Evolutionary conservation across 2,329 filamentous ascomycete genomes (phyloP), one percentile per base, ranked within the genome.

Genomic region (Fusarium ramigenum): DNA sequence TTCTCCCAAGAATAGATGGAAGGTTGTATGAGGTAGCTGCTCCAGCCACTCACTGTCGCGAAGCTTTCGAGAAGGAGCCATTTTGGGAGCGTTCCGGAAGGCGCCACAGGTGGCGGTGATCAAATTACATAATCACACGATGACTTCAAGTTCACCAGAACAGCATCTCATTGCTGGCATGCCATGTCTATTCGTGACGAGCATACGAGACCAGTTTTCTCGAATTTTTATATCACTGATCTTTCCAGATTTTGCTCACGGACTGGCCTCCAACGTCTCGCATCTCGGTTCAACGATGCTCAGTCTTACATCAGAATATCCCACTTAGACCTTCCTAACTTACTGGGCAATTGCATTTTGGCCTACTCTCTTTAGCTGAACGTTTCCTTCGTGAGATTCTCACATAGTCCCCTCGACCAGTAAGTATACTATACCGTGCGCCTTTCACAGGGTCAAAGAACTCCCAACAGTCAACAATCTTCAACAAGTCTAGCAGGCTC

Each of bases 41-140:
- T 52, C 39, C 30, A 74, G 63, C 71, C 67, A 61, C 66, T 42
- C 67, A 61, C 67, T 49, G 63, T 74, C 71, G 56, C 63, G 59
- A 72, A 74, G 67, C 56, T 74, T 69, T 39, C 30, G 30, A 52
- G 21, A 43, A 37, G 46, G 30, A 37, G 9, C 40, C 40, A 42
- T 23, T 23, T 16, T 16, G 21, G n/a, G 21, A 4, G 25, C 46
- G n/a, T 21, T 49, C 46, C 16, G 28, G 28, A 36, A 15, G 7
- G 37, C 39, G 59, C 66, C 62, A 73, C 70, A 28, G 16, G 63
- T 73, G 71, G 71, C 70, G 59, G 46, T 28, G 19, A 7, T 1
- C 0, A 2, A 2, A 9, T 36, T 52, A 58, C 36, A 19, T 52
- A 40, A 50, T 72, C 71, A 52, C 59, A 57, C 40, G 67, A 73